Base-by-base conservation (phyloP, 495 filamentous ascomycete genomes). In the Durotheca rogersii region DNA sequence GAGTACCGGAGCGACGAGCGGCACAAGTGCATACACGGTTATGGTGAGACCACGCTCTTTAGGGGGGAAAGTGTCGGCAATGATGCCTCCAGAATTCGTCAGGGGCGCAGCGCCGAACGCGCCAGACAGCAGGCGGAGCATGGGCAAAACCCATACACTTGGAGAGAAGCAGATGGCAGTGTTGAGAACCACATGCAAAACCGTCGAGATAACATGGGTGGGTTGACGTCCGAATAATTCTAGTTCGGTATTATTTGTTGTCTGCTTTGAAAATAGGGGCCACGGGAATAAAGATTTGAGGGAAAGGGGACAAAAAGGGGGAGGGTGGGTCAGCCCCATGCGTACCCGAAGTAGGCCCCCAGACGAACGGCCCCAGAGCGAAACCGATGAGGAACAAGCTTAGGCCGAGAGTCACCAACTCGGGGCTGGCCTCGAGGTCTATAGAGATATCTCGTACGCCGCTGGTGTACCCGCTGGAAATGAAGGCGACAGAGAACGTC, bases 101-200 rank as follows among this genome's bases (percentile, higher is more conserved):
- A 88, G 57, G 6, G 85, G 81, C 0, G 83, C 79, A 42, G 77
- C 78, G 15, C 83, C 84, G 54, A 87, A 84, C 20, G 79, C 56
- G 9, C 84, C 85, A 4, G 73, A 64, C 7, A 88, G 66, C 61
- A 88, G 81, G 1, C 83, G 77, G 56, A 75, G 75, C 41, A 86
- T 52, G 41, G 88, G 62, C 53, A 88, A 76, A 0, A 82, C 86
- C 19, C 74, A 68, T n/a, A n/a, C n/a, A n/a, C n/a, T n/a, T n/a
- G n/a, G n/a, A n/a, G n/a, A n/a, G n/a, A n/a, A n/a, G n/a, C n/a
- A n/a, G n/a, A n/a, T n/a, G n/a, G 0, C 82, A 40, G 17, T 51
- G 37, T 20, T 51, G 21, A 11, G 39, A 38, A n/a, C 39, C 47
- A 10, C n/a, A n/a, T n/a, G n/a, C n/a, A n/a, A n/a, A n/a, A n/a